Evolutionary conservation across 202 grass and related monocot genomes (phyloP), one percentile per base, ranked within the genome.

Genomic region (Setaria italica): DNA sequence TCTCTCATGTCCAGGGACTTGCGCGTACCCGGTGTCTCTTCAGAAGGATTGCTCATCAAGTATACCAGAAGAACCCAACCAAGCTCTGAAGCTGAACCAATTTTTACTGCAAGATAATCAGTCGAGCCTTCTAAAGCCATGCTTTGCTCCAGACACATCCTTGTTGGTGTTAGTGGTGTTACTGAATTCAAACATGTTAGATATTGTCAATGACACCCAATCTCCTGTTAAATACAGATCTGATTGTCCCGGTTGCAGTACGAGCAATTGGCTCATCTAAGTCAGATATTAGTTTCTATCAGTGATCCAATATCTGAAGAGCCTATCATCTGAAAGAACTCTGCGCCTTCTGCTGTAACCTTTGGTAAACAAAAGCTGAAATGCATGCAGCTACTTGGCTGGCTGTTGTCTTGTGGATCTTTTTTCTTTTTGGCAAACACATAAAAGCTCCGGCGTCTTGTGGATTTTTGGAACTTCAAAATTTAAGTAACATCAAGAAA

Each of bases 21-120:
- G 85, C 64, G 85, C 2, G 58, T 92, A 29, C 93, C 96, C 29
- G 93, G 90, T 62, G 34, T 86, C 2, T 99, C 96, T 62, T 94
- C 84, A 17, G 96, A 99, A 96, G 93, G 96, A 48, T 81, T 99
- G 87, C 93, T 99, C 37, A 96, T 96, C 46, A 99, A 99, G 87
- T 94, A 96, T 56, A 92, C 96, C 19, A 89, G 96, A 91, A 86
- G 87, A 89, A 92, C 84, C 4, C 96, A 99, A 29, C 91, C 93
- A 80, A 94, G 51, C 10, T 88, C 96, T 66, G 91, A 95, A 8
- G 79, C 67, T 1, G 96, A 94, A 13, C 93, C 96, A 19, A 91
- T 91, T 87, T 99, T 99, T 41, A 95, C 88, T 68, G 88, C 93
- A 78, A 95, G 93, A 94, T 99, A 89, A 76, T 81, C 30, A 13